A percentile compares a stretch with the other conserved stretches of the same genome.
Evolutionary conservation across 2,329 filamentous ascomycete species (phyloP).

Genomic region (Phaeosphaeria sp.): DNA sequence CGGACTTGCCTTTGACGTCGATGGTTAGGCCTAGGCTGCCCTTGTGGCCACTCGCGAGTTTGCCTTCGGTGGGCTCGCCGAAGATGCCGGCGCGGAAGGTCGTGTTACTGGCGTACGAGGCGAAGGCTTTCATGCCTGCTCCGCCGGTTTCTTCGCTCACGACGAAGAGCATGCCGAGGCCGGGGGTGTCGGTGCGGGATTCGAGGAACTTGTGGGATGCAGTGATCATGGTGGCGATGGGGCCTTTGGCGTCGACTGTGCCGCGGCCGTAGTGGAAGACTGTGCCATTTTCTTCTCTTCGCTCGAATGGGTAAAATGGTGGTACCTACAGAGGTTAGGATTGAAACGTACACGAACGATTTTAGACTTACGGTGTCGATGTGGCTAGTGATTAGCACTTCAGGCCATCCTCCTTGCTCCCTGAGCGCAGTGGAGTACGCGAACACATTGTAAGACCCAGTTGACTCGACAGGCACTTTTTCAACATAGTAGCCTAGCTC

Average conservation of each 20-base stretch:
- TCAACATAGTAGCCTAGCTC: constrained; percentile 60
- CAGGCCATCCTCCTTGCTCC: constrained; percentile 52
- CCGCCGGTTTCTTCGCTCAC: constrained; percentile 84
- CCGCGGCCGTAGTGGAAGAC: constrained; percentile 70
- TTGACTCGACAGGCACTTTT: constrained; percentile 43
- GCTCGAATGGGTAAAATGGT: constrained; percentile 71
- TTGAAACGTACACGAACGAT: neutral
- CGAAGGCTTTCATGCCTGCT: constrained; percentile 72
- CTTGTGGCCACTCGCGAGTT: constrained; percentile 89
- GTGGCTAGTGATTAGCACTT: constrained; percentile 75
- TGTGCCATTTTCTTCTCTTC: constrained; percentile 54
- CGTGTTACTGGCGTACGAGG: constrained; percentile 39
- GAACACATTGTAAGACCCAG: constrained; percentile 74
- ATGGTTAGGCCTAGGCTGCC: constrained; percentile 74
- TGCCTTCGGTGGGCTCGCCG: constrained; percentile 88
- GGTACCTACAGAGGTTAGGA: constrained; percentile 41
- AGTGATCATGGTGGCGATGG: constrained; percentile 72
- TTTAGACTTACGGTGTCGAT: constrained; percentile 67
- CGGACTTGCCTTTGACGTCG: constrained; percentile 72
- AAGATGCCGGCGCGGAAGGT: constrained; percentile 77
- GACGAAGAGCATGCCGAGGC: constrained; percentile 60
- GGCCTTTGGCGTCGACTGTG: constrained; percentile 65
- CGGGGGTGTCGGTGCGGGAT: constrained; percentile 49
- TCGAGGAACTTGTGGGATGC: constrained; percentile 65
- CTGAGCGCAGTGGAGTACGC: constrained; percentile 61